Conservation (phyloP, 768 basidiomycete species). For the Suillus americanus region DNA sequence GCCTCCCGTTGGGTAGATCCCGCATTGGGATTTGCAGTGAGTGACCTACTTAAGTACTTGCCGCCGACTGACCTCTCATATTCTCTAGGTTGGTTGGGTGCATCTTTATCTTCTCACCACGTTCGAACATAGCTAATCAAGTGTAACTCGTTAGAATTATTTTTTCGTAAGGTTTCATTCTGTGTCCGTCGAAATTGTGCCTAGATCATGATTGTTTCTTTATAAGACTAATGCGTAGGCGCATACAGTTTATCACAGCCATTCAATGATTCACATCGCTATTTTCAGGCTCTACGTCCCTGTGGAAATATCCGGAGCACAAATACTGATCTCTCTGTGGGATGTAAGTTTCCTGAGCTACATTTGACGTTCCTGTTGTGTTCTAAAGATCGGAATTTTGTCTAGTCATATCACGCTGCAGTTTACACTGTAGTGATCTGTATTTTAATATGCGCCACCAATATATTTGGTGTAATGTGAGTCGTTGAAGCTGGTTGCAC, state of each 20-base stretch:
- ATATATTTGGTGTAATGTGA: conserved; percentile 67
- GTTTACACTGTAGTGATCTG: conserved; percentile 59
- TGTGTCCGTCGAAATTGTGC: background rate
- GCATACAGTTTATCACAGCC: too few species aligned
- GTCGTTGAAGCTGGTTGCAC: conserved; percentile 5
- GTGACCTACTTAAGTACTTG: conserved; percentile 21
- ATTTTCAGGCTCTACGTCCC: conserved; percentile 40
- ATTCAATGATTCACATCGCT: background rate
- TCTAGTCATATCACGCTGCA: conserved; percentile 46
- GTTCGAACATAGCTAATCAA: conserved; percentile 24
- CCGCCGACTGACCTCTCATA: background rate
- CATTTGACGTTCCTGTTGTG: background rate
- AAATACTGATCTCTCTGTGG: conserved; percentile 75
- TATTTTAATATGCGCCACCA: conserved; percentile 56
- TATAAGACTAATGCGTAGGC: conserved; percentile 8
- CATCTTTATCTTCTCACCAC: background rate
- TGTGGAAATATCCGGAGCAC: conserved; percentile 71
- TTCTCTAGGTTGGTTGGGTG: conserved; percentile 13
- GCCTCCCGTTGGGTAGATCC: conserved; percentile 61
- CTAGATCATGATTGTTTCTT: background rate
- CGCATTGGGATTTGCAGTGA: conserved; percentile 58
- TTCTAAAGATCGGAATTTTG: background rate
- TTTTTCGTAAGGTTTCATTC: conserved; percentile 41
- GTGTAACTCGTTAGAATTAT: conserved; percentile 46
- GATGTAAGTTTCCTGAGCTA: conserved; percentile 42